A percentile compares a stretch with the other conserved stretches of the same genome.
These are phyloP conservation scores for Podosphaera fusca DNA, from an alignment of 2,329 filamentous ascomycete genomes.

Conservation along the genomic window DNA sequence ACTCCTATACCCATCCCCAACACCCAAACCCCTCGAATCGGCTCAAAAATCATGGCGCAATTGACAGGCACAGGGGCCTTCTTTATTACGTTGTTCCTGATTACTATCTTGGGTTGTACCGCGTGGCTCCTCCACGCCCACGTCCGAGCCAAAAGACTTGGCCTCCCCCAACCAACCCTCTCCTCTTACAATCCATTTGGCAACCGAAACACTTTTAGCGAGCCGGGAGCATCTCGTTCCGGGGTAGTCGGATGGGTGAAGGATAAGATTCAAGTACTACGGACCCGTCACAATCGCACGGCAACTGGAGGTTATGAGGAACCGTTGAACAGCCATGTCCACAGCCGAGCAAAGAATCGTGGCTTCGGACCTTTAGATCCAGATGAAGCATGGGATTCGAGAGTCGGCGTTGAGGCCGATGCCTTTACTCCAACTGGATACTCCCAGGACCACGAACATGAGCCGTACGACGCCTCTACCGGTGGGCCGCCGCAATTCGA, in stretches of 20 bases:
- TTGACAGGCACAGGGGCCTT: conserved; percentile 43
- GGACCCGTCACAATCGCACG: conserved; percentile 39
- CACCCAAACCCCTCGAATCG: too few relatives aligned
- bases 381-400: conserved; percentile 67
- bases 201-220: conserved; percentile 18
- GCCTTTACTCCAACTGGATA: conserved; percentile 36
- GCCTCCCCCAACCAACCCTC: conserved; percentile 47
- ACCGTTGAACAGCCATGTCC: conserved; percentile 19
- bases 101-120: conserved; percentile 30
- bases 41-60: conserved; percentile 24
- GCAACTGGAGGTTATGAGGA: conserved; percentile 51
- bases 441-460: conserved; percentile 51
- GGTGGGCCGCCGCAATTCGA: conserved; percentile 18
- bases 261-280: conserved; percentile 38
- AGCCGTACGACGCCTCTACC: conserved; percentile 23
- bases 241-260: conserved; percentile 53
- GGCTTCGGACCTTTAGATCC: conserved; percentile 51
- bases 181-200: conserved; percentile 49
- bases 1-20: too few relatives aligned
- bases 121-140: conserved; percentile 53
- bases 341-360: conserved; percentile 22
- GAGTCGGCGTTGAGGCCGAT: conserved; percentile 53
- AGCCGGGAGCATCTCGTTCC: conserved; percentile 25
- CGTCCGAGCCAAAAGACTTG: conserved; percentile 47
- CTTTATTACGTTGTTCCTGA: conserved; percentile 42